Percentiles rank a stretch among this genome's conserved stretches.
These are phyloP conservation scores for Arxiozyma slooffiae DNA, from an alignment of 1,139 yeast species.

Conservation along the genomic window DNA sequence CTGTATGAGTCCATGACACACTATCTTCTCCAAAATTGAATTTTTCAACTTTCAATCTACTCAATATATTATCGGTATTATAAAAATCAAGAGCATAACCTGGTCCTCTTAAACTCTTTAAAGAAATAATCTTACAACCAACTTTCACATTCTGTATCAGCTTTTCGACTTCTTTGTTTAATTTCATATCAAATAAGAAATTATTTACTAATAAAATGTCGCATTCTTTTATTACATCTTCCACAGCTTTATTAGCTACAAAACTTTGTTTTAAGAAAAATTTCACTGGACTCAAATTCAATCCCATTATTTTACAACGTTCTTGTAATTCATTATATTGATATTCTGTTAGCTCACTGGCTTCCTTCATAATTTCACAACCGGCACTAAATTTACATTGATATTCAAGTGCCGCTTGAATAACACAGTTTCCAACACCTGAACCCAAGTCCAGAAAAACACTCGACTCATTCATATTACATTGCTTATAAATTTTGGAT, in stretches of 20 bases:
- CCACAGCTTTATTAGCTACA: conserved; percentile 52
- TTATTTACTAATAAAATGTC: conserved; percentile 74
- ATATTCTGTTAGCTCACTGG: conserved; percentile 54
- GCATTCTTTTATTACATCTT: conserved; percentile 45
- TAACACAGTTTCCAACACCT: conserved; percentile 86
- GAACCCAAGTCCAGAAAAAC: conserved; percentile 81
- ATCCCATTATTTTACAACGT: conserved; percentile 55
- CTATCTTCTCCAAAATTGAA: conserved; percentile 58
- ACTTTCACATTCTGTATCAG: conserved; percentile 54
- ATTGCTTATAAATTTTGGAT: conserved; percentile 56
- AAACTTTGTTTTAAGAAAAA: conserved; percentile 64
- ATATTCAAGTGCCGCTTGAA: conserved; percentile 81
- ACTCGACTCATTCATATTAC: conserved; percentile 44
- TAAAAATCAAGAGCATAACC: conserved; percentile 46
- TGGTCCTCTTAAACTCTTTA: conserved; percentile 52
- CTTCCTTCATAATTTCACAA: conserved; percentile 80
- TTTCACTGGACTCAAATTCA: conserved; percentile 45
- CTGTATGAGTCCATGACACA: conserved; percentile 86
- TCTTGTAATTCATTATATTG: conserved; percentile 52
- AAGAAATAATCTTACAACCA: conserved; percentile 70
- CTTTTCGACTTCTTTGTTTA: conserved; percentile 60
- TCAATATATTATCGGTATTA: conserved; percentile 51
- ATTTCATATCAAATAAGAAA: conserved; percentile 65
- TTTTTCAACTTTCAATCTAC: conserved; percentile 54
- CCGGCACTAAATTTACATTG: conserved; percentile 75